phyloP scores from a whole-genome alignment of 2,329 filamentous ascomycete genomes.

The Aspergillus sp. region DNA sequence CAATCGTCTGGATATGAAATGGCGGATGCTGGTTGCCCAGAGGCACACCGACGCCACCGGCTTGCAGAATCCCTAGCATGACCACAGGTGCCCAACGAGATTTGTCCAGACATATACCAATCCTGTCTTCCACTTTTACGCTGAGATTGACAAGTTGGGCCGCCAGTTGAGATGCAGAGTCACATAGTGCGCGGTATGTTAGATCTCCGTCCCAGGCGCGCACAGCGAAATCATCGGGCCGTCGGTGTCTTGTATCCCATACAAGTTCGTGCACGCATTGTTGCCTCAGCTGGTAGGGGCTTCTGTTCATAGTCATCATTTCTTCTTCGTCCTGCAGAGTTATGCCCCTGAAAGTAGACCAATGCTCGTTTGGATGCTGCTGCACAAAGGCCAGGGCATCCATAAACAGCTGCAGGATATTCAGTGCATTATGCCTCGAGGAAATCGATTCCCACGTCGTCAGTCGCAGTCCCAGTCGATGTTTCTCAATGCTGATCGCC shows the following conservation, averaged over 20 bases:
- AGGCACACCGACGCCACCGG: too few relatives aligned
- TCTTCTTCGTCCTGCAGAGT: background rate
- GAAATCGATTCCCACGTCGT: background rate
- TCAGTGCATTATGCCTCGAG: background rate
- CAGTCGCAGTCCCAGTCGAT: background rate
- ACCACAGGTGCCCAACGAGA: too few relatives aligned
- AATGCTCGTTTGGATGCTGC: background rate
- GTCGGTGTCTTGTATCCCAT: background rate
- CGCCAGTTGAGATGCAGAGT: too few relatives aligned
- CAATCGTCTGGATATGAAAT: background rate
- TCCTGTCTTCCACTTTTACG: too few relatives aligned
- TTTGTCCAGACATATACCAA: too few relatives aligned
- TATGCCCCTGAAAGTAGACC: background rate
- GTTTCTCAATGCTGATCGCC: background rate
- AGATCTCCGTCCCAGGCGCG: too few relatives aligned
- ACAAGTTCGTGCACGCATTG: background rate
- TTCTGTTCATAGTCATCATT: background rate
- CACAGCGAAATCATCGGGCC: too few relatives aligned
- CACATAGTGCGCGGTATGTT: too few relatives aligned
- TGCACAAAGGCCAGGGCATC: background rate
- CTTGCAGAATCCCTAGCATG: too few relatives aligned
- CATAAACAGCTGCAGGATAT: background rate
- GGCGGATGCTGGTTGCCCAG: background rate
- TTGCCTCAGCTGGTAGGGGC: background rate
- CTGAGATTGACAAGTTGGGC: too few relatives aligned